These are phyloP conservation scores for Marasmius sp. DNA, from an alignment of 1,284 basidiomycete species.

Conservation along the genomic window DNA sequence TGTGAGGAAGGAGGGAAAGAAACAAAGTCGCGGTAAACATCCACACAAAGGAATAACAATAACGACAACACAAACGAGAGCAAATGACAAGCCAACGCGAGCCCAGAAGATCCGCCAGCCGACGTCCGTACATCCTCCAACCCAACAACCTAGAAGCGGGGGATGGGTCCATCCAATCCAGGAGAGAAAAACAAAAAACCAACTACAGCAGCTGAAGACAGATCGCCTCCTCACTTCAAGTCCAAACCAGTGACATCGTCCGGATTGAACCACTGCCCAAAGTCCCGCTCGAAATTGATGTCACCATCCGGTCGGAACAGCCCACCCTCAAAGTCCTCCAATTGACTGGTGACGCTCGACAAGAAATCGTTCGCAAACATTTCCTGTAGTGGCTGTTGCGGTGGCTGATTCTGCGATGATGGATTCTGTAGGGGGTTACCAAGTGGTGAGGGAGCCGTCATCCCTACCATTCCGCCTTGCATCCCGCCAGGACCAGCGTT, in stretches of 20 bases:
- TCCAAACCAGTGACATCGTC: slow-evolving; percentile 33
- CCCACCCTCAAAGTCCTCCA: slow-evolving; percentile 45
- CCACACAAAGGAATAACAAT: background rate
- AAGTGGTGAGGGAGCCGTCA: slow-evolving; percentile 7
- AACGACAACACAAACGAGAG: background rate
- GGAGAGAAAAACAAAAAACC: background rate
- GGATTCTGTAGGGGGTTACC: background rate
- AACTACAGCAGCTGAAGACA: background rate
- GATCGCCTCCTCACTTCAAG: slow-evolving; percentile 8
- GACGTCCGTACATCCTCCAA: background rate
- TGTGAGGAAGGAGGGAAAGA: background rate
- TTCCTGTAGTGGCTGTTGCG: slow-evolving; percentile 18
- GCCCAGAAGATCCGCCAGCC: background rate
- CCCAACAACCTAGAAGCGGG: background rate
- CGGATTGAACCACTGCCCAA: slow-evolving; percentile 67
- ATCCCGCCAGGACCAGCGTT: background rate
- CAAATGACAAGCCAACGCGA: background rate
- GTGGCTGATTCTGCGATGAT: background rate
- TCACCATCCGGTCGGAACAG: slow-evolving; percentile 46
- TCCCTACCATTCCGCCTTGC: background rate
- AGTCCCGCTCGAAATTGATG: slow-evolving; percentile 65
- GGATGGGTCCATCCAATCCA: background rate
- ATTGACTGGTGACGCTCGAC: slow-evolving; percentile 32
- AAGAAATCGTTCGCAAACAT: slow-evolving; percentile 44
- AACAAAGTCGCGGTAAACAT: background rate